phyloP scores from a whole-genome alignment of 805 yeast species.

The Wickerhamomyces tratensis region DNA sequence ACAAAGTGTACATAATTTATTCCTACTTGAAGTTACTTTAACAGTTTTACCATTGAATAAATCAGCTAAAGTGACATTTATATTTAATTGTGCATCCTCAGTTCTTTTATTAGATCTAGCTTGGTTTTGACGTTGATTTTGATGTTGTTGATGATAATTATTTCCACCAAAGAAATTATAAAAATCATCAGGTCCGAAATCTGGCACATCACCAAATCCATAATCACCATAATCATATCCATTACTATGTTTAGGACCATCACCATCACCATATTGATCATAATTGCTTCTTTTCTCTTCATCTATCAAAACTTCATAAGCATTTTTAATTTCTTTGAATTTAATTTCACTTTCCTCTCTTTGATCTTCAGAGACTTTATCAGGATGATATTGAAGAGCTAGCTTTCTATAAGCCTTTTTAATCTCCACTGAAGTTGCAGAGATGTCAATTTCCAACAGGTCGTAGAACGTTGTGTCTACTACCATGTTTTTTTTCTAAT shows the following conservation, averaged over 20 bases:
- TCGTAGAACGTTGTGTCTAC: slow-evolving; percentile 35
- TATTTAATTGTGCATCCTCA: slow-evolving; percentile 56
- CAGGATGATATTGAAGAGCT: slow-evolving; percentile 84
- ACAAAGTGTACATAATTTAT: slow-evolving; percentile 64
- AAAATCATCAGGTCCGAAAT: slow-evolving; percentile 66
- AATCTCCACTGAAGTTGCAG: slow-evolving; percentile 65
- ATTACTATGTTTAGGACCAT: slow-evolving; percentile 19
- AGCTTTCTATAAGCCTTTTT: slow-evolving; percentile 77
- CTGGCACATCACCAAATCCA: slow-evolving; percentile 27
- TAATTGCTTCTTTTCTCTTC: slow-evolving; percentile 50
- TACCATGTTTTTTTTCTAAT: not conserved
- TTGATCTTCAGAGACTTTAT: slow-evolving; percentile 63
- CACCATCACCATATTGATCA: slow-evolving; percentile 42
- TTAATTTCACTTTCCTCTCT: slow-evolving; percentile 63
- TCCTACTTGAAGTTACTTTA: slow-evolving; percentile 62
- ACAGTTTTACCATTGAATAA: slow-evolving; percentile 73
- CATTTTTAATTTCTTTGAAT: slow-evolving; percentile 79
- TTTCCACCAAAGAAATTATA: slow-evolving; percentile 51
- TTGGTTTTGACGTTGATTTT: slow-evolving; percentile 12
- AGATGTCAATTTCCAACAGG: slow-evolving; percentile 54
- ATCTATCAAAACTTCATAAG: slow-evolving; percentile 76
- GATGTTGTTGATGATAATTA: too few species aligned
- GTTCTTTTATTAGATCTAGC: slow-evolving; percentile 27
- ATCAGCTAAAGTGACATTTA: slow-evolving; percentile 62
- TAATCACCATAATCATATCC: slow-evolving; percentile 28